phyloP scores from a whole-genome alignment of 1,284 basidiomycete species.

The Ganoderma lingzhi region DNA sequence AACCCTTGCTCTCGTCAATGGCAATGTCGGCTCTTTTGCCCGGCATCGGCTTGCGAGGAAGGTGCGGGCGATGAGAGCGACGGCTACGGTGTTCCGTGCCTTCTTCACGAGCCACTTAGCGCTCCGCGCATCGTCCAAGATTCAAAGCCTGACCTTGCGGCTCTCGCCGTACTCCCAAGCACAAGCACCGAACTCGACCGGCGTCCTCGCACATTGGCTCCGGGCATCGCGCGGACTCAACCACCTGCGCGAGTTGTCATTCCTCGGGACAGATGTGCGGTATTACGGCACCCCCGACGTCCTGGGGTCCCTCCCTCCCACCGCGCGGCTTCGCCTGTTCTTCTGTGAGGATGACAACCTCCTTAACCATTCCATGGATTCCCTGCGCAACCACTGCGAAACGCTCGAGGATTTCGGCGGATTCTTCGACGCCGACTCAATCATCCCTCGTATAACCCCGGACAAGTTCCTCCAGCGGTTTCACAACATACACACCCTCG shows the following conservation, averaged over 20 bases:
- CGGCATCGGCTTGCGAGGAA: neutral
- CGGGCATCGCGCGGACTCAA: neutral
- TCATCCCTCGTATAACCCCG: neutral
- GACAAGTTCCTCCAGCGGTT: neutral
- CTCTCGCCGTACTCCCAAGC: neutral
- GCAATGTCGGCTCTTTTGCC: neutral
- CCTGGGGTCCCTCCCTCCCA: neutral
- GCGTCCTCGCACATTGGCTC: neutral
- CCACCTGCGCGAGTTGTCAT: neutral
- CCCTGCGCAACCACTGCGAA: neutral
- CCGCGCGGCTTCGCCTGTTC: neutral
- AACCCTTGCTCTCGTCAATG: neutral
- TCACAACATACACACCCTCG: neutral
- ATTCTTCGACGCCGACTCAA: neutral
- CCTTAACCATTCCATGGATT: neutral
- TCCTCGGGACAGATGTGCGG: neutral
- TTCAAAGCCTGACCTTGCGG: neutral
- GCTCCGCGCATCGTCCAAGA: too few relatives aligned
- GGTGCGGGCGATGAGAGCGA: neutral
- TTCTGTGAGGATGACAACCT: conserved; percentile 5
- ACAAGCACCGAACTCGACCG: neutral
- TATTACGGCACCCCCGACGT: neutral
- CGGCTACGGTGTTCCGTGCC: neutral
- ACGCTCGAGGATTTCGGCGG: neutral
- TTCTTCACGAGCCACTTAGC: neutral